phyloP scores from a whole-genome alignment of 495 filamentous ascomycete genomes.

The Lasiosphaeria ovina region DNA sequence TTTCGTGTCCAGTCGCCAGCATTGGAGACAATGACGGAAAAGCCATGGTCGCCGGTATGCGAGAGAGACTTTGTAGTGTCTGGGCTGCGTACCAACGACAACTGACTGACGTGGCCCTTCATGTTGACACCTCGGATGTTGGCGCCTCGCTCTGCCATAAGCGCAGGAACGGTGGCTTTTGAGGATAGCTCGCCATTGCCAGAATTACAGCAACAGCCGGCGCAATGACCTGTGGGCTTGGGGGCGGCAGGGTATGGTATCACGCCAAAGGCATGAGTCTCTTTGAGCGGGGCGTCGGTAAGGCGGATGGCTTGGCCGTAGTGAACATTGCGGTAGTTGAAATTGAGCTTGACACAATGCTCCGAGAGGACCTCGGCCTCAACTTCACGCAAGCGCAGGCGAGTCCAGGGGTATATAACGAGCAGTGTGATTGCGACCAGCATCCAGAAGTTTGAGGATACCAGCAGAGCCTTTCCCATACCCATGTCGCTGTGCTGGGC shows the following conservation, averaged over 20 bases:
- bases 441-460: slow-evolving; percentile 67
- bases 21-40: slow-evolving; percentile 71
- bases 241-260: slow-evolving; percentile 52
- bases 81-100: slow-evolving; percentile 26
- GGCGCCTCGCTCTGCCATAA: not conserved
- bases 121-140: slow-evolving; percentile 27
- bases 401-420: slow-evolving; percentile 66
- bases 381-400: slow-evolving; percentile 60
- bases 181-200: not conserved
- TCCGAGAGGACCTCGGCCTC: slow-evolving; percentile 61
- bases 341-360: slow-evolving; percentile 71
- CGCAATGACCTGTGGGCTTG: slow-evolving; percentile 11
- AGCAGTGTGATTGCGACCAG: slow-evolving; percentile 58
- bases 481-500: slow-evolving; percentile 3
- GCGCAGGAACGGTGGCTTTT: slow-evolving; percentile 33
- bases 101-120: slow-evolving; percentile 30
- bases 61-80: slow-evolving; percentile 65
- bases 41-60: slow-evolving; percentile 52
- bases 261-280: slow-evolving; percentile 82
- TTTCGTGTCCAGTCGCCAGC: slow-evolving; percentile 81
- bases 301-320: slow-evolving; percentile 54
- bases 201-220: slow-evolving; percentile 15
- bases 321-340: slow-evolving; percentile 58
- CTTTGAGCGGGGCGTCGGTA: slow-evolving; percentile 59
- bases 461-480: slow-evolving; percentile 42